Percentiles rank a stretch among this genome's conserved stretches.
Conservation (phyloP, 2,329 filamentous ascomycete genomes). For the Penicillium sp. region DNA sequence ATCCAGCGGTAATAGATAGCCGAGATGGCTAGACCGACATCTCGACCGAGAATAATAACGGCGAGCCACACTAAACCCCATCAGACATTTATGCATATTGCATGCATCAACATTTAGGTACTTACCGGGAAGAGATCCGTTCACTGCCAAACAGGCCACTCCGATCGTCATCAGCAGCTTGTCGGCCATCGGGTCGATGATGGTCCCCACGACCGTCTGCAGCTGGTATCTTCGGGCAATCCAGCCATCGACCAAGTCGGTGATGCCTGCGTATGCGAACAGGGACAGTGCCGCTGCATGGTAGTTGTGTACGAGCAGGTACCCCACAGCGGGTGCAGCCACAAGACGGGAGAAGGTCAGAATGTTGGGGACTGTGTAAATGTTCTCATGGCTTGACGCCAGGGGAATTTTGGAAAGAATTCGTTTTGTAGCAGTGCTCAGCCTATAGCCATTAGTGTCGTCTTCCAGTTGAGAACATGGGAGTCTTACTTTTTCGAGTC, state of each 20-base stretch:
- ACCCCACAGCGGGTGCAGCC: conserved; percentile 81
- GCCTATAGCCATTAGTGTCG: conserved; percentile 8
- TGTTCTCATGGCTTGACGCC: conserved; percentile 68
- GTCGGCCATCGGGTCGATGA: conserved; percentile 96
- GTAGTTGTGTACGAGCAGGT: conserved; percentile 79
- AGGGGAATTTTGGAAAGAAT: conserved; percentile 35
- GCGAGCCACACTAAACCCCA: conserved; percentile 69
- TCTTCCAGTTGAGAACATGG: neutral
- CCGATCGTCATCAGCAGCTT: conserved; percentile 93
- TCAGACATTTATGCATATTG: neutral
- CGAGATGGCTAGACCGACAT: conserved; percentile 76
- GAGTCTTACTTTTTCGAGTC: conserved; percentile 18
- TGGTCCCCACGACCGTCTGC: conserved; percentile 89
- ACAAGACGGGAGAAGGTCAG: conserved; percentile 83
- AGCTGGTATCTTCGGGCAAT: conserved; percentile 85
- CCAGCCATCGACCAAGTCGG: conserved; percentile 89
- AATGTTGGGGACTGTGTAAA: conserved; percentile 94
- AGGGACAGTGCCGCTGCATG: conserved; percentile 75
- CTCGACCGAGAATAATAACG: conserved; percentile 83
- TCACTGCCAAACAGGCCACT: conserved; percentile 78
- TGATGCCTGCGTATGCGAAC: conserved; percentile 89
- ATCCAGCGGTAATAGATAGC: conserved; percentile 97
- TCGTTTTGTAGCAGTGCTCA: conserved; percentile 25
- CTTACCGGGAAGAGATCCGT: conserved; percentile 76
- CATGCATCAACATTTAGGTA: conserved; percentile 11